A percentile compares a stretch with the other conserved stretches of the same genome.
phyloP scores from a whole-genome alignment of 2,329 filamentous ascomycete species.

The Ilyonectria sp. region DNA sequence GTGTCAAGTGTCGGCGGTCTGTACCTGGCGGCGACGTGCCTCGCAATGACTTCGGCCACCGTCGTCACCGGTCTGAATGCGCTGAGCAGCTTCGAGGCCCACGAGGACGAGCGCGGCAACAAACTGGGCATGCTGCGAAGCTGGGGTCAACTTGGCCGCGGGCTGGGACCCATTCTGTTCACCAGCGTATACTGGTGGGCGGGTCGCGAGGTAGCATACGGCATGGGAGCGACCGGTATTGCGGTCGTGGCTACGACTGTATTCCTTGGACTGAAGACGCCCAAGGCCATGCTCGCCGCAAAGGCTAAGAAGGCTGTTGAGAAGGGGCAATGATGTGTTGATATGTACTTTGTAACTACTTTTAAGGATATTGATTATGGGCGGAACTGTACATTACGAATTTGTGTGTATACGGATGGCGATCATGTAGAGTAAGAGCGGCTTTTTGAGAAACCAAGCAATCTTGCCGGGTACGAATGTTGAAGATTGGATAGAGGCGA shows the following conservation, averaged over 20 bases:
- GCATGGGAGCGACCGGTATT: slow-evolving; percentile 85
- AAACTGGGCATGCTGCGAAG: slow-evolving; percentile 88
- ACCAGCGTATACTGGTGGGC: slow-evolving; percentile 99
- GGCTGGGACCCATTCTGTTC: slow-evolving; percentile 89
- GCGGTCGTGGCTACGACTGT: slow-evolving; percentile 79
- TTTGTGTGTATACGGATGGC: not conserved
- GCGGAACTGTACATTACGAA: slow-evolving; percentile 7
- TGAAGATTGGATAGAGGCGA: not conserved
- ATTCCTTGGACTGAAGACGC: slow-evolving; percentile 80
- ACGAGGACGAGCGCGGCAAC: slow-evolving; percentile 83
- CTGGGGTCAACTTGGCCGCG: slow-evolving; percentile 89
- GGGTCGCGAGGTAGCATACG: slow-evolving; percentile 88
- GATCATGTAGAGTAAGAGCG: not conserved
- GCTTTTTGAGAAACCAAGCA: too few species aligned
- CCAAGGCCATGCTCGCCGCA: slow-evolving; percentile 52
- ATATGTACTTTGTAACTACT: not conserved
- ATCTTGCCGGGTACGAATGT: not conserved
- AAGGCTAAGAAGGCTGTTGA: slow-evolving; percentile 39
- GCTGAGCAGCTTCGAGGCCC: slow-evolving; percentile 90
- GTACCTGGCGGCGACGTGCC: slow-evolving; percentile 85
- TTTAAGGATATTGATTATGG: not conserved
- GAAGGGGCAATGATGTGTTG: slow-evolving; percentile 35
- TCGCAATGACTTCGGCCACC: slow-evolving; percentile 93
- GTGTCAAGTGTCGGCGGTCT: slow-evolving; percentile 78
- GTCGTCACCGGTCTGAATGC: slow-evolving; percentile 96